Evolutionary conservation across 768 basidiomycete genomes (phyloP).

Genomic region (Russula virescens): DNA sequence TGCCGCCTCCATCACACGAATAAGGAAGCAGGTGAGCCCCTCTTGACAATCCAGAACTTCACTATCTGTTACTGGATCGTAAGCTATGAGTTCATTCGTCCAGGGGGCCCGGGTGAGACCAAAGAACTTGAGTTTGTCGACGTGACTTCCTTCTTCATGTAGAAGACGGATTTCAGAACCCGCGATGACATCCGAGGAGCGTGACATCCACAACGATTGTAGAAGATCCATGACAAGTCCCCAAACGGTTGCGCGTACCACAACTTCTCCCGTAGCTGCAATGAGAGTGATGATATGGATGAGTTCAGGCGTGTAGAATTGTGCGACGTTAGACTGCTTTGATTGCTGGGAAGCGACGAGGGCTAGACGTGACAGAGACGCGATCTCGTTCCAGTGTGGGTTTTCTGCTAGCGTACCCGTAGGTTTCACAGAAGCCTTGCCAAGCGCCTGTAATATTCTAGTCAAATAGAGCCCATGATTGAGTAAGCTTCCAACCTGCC

Average conservation of each 20-base stretch:
- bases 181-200: slow-evolving; percentile 50
- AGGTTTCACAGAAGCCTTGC: slow-evolving; percentile 61
- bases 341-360: slow-evolving; percentile 66
- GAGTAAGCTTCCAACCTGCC: slow-evolving; percentile 36
- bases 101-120: slow-evolving; percentile 60
- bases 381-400: slow-evolving; percentile 74
- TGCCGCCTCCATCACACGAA: slow-evolving; percentile 56
- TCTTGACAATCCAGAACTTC: slow-evolving; percentile 62
- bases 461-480: not conserved
- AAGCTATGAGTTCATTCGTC: slow-evolving; percentile 61
- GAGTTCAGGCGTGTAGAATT: slow-evolving; percentile 79
- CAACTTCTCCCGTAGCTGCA: slow-evolving; percentile 64
- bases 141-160: slow-evolving; percentile 53
- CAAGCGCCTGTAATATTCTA: slow-evolving; percentile 47
- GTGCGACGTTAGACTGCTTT: slow-evolving; percentile 55
- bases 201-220: slow-evolving; percentile 62
- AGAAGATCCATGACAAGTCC: slow-evolving; percentile 78
- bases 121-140: slow-evolving; percentile 61
- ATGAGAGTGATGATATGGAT: slow-evolving; percentile 76
- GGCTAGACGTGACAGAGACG: slow-evolving; percentile 70
- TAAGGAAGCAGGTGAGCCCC: slow-evolving; percentile 54
- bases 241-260: slow-evolving; percentile 76
- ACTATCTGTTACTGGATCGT: slow-evolving; percentile 49
- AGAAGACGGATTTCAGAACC: slow-evolving; percentile 54
- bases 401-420: slow-evolving; percentile 63